A percentile compares a stretch with the other conserved stretches of the same genome.
These are phyloP conservation scores for Cicer arietinum DNA, from an alignment of 306 rosid species.

Conservation along the genomic window DNA sequence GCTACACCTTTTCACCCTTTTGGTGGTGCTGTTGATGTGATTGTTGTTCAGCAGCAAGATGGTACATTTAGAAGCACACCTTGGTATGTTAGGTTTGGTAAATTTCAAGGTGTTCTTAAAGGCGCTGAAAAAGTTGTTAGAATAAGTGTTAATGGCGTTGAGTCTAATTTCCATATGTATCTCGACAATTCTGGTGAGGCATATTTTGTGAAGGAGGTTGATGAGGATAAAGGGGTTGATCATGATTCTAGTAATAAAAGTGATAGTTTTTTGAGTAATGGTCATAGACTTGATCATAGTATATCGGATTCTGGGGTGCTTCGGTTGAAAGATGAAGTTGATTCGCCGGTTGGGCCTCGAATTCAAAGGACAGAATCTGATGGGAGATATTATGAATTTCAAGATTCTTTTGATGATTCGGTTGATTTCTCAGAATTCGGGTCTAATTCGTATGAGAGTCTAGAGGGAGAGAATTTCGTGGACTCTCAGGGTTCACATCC, in stretches of 20 bases:
- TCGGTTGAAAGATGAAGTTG: constrained; percentile 51
- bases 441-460: constrained; percentile 58
- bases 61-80: constrained; percentile 91
- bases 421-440: constrained; percentile 69
- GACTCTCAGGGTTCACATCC: constrained; percentile 70
- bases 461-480: constrained; percentile 60
- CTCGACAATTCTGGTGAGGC: constrained; percentile 98
- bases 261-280: constrained; percentile 37
- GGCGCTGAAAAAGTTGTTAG: constrained; percentile 82
- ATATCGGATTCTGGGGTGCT: constrained; percentile 67
- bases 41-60: constrained; percentile 96
- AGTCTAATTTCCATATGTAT: constrained; percentile 88
- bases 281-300: constrained; percentile 66
- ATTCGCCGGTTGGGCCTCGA: constrained; percentile 38
- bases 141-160: constrained; percentile 77
- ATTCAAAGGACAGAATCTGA: constrained; percentile 68
- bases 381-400: constrained; percentile 72
- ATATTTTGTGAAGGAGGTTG: constrained; percentile 78
- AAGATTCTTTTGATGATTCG: constrained; percentile 72
- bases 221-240: constrained; percentile 51
- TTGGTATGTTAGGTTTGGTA: constrained; percentile 96
- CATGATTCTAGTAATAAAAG: constrained; percentile 45
- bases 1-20: constrained; percentile 98
- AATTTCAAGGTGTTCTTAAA: constrained; percentile 96
- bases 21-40: constrained; percentile 97